Conservation (phyloP, 2,329 filamentous ascomycete genomes). For the Aspergillus niger region DNA sequence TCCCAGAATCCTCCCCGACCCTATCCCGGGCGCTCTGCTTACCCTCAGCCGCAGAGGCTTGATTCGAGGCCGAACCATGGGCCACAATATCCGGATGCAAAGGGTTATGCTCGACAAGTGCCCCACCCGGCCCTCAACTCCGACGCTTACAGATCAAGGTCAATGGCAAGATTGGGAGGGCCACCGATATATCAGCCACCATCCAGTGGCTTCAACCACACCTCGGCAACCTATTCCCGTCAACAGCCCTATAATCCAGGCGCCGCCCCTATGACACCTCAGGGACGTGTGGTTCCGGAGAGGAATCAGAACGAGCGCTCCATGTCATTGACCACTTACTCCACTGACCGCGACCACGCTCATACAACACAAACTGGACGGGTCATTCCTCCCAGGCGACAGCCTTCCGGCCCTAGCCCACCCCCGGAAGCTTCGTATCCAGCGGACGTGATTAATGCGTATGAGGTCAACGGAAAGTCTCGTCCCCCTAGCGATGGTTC, state of each 20-base stretch:
- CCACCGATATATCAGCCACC: conserved; percentile 71
- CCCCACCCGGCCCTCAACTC: conserved; percentile 74
- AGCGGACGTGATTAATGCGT: conserved; percentile 58
- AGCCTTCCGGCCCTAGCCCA: conserved; percentile 55
- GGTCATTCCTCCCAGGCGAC: conserved; percentile 76
- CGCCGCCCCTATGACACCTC: conserved; percentile 75
- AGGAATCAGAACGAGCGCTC: conserved; percentile 89
- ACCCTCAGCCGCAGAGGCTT: conserved; percentile 70
- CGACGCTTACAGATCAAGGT: conserved; percentile 89
- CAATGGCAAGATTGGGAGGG: conserved; percentile 74
- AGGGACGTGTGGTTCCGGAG: conserved; percentile 88
- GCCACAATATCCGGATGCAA: conserved; percentile 61
- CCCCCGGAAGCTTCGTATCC: conserved; percentile 30
- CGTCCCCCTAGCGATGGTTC: conserved; percentile 49
- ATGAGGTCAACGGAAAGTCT: conserved; percentile 28
- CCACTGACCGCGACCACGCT: conserved; percentile 71
- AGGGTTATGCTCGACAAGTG: conserved; percentile 58
- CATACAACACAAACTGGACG: conserved; percentile 88
- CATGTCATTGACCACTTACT: conserved; percentile 91
- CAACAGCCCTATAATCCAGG: conserved; percentile 68
- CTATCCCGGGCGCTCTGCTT: conserved; percentile 67
- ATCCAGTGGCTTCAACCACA: conserved; percentile 63
- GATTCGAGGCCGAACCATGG: conserved; percentile 59
- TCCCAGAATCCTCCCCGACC: conserved; percentile 63
- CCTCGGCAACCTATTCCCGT: conserved; percentile 74